Base-by-base conservation (phyloP, 2,329 filamentous ascomycete species). In the Didymella glomerata region DNA sequence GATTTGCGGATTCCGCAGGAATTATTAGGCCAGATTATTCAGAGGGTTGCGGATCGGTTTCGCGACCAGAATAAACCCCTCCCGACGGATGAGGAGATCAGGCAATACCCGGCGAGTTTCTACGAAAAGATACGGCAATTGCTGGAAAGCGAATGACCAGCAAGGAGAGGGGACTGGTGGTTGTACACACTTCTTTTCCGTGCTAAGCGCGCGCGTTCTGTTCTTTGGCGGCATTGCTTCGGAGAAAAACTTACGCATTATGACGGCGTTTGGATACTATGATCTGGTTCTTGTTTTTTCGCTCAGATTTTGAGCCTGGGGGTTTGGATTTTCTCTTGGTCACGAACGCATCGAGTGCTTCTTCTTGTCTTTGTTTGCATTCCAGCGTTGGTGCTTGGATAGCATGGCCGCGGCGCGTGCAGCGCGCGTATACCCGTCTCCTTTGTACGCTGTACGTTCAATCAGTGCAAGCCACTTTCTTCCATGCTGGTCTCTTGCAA, bases 41-140 rank as follows among this genome's bases (percentile, higher is more conserved):
- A 81, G 50, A 84, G 85, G 47, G 85, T 89, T 16, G 82, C 86
- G 4, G 83, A 86, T 60, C 82, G 87, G 62, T 88, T 86, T 68
- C 77, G 82, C 28, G 83, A 84, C 65, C 69, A 74, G 9, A 77
- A 75, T 24, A 83, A 82, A 60, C 81, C 83, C 4, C 70, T 84
- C 6, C 86, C 86, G 2, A 83, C 78, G 16, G 83, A 86, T 34
- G 84, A 85, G 57, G 86, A 89, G 69, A 78, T 82, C 41, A 60
- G 72, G 18, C 66, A 72, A 57, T 83, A 83, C 70, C 78, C 81
- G 0, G 74, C 70, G 28, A 81, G 77, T 54, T 83, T 83, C 54
- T 80, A 83, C 64, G 76, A 70, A 3, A 82, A 80, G 73, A 82
- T 83, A 45, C 65, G 79, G 50, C 72, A 79, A 60, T 72, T 82